phyloP scores from a whole-genome alignment of 2,329 filamentous ascomycete species.

The Penicillium fuscoglaucum region DNA sequence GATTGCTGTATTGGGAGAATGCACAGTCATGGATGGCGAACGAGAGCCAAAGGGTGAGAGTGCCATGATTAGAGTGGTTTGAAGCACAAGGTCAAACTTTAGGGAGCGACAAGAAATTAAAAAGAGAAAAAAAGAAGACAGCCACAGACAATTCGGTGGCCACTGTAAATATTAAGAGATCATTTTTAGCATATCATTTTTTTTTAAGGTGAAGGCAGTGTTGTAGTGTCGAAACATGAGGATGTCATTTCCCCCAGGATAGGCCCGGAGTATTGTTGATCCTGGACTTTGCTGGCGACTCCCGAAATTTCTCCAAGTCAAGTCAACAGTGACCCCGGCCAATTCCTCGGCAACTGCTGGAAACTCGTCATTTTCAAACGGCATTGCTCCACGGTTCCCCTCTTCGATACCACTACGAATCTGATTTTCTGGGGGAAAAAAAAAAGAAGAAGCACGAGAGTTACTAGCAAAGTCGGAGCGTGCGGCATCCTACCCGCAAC shows the following conservation, averaged over 20 bases:
- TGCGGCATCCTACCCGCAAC: constrained; percentile 8
- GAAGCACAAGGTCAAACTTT: constrained; percentile 1
- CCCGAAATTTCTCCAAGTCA: constrained; percentile 33
- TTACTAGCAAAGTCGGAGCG: constrained; percentile 4
- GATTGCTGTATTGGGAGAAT: constrained; percentile 34
- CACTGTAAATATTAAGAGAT: neutral
- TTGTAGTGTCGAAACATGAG: neutral
- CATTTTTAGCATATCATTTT: neutral
- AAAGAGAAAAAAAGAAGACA: neutral
- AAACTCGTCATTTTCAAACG: neutral
- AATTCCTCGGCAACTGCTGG: constrained; percentile 6
- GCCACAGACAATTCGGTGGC: neutral
- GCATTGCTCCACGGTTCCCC: neutral
- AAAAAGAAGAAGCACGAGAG: neutral
- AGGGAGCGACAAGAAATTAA: neutral
- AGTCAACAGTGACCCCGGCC: constrained; percentile 9
- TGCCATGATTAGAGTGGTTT: constrained; percentile 34
- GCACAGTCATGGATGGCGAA: constrained; percentile 38
- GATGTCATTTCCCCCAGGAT: neutral
- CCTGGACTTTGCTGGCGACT: constrained; percentile 21
- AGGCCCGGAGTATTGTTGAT: constrained; percentile 35
- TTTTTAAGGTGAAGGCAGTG: neutral
- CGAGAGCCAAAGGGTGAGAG: constrained; percentile 46
- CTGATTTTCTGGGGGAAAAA: neutral
- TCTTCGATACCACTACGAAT: neutral